Evolutionary conservation across 768 basidiomycete species (phyloP), one percentile per base, ranked within the genome.

Genomic region (Rhodotorula paludigena): DNA sequence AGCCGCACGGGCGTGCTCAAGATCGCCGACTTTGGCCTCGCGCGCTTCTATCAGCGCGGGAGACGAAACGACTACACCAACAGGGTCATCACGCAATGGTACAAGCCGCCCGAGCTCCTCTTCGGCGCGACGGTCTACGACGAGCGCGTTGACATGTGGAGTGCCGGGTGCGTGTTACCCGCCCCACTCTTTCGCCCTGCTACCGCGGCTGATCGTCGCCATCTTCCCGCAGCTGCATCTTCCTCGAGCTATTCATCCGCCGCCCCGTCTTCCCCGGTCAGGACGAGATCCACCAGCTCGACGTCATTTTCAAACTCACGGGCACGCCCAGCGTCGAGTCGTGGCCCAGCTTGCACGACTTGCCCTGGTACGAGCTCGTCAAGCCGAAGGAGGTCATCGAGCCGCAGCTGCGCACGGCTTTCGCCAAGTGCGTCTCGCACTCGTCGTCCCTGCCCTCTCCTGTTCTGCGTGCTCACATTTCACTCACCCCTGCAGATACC

Each of bases 131-230:
- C 96, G 0, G 85, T 92, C 20, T 99, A 99, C 80, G 93, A 92
- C 5, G 88, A 92, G 10, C 93, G 94, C 76, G 94, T 99, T 32
- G 96, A 99, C 76, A 96, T 98, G 87, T 99, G 96, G 96, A 94
- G 92, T 78, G 96, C 96, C 48, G 96, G 96, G 92, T 99, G 92
- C 78, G 97, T 98, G n/a, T n/a, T n/a, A n/a, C n/a, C n/a, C n/a
- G n/a, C 73, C 92, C 9, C 94, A 88, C 84, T 94, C 47, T 92
- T 96, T 78, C 81, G 94, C 20, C 96, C 88, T 79, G 89, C 88
- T n/a, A 90, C 89, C 79, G 90, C 6, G 20, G 18, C 18, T 21
- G 60, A 14, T 25, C 51, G 57, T 45, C 51, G n/a, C 32, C 32
- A 9, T 6, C 44, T n/a, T 21, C 11, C 35, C 23, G 18, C 71